Evolutionary conservation across 2,329 filamentous ascomycete genomes (phyloP).

Genomic region (Colletotrichum orbiculare): DNA sequence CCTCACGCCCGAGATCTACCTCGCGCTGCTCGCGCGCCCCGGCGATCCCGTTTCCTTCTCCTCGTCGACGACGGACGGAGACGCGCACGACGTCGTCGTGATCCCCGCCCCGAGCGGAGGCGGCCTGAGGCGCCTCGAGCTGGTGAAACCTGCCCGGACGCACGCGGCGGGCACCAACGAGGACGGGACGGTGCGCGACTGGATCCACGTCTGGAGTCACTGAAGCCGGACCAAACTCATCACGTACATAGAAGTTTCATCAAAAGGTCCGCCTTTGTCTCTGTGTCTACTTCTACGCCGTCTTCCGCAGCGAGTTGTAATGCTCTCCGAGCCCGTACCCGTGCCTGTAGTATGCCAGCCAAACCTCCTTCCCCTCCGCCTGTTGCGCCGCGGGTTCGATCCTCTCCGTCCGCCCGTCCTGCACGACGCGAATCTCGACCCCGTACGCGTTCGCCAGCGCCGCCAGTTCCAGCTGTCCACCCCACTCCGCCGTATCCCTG

Average conservation of each 20-base stretch:
- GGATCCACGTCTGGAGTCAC: constrained; percentile 64
- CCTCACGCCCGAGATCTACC: constrained; percentile 75
- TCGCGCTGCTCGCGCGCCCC: constrained; percentile 76
- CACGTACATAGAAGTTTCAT: too few relatives aligned
- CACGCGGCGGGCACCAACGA: constrained; percentile 58
- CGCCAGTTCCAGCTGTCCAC: constrained; percentile 88
- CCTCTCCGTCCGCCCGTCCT: constrained; percentile 83
- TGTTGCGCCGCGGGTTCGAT: constrained; percentile 67
- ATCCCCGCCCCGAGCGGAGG: constrained; percentile 53
- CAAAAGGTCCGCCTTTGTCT: too few relatives aligned
- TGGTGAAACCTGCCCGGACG: constrained; percentile 62
- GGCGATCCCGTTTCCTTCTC: constrained; percentile 73
- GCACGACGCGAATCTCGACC: constrained; percentile 85
- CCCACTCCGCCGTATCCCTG: constrained; percentile 92
- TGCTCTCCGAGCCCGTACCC: constrained; percentile 96
- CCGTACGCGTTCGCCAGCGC: constrained; percentile 85
- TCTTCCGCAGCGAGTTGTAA: constrained; percentile 85
- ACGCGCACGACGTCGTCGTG: constrained; percentile 48
- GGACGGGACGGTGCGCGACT: constrained; percentile 61
- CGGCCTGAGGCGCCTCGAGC: constrained; percentile 57
- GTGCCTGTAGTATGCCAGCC: constrained; percentile 95
- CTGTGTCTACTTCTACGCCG: constrained; percentile 2
- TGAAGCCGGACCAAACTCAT: constrained; percentile 6
- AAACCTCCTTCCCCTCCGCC: constrained; percentile 64
- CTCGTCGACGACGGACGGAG: constrained; percentile 30